Conservation (phyloP, 2,329 filamentous ascomycete species). For the Claviceps digitariae region DNA sequence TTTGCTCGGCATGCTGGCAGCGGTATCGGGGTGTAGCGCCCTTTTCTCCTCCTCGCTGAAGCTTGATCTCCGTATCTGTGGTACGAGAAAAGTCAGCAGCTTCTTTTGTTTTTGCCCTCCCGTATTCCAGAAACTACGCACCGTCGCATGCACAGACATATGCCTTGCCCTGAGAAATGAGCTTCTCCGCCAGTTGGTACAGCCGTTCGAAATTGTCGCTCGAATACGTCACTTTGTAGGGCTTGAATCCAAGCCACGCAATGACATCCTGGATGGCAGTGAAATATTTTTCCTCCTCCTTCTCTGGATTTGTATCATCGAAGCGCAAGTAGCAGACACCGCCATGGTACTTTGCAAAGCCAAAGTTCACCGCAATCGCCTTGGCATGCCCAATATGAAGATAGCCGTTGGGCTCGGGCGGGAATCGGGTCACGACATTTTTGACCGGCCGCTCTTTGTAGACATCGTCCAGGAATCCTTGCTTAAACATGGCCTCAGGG, state of each 20-base stretch:
- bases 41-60: slow-evolving; percentile 68
- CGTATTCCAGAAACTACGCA: slow-evolving; percentile 26
- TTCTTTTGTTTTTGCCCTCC: too few relatives aligned
- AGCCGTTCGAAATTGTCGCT: slow-evolving; percentile 76
- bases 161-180: slow-evolving; percentile 52
- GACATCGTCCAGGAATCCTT: slow-evolving; percentile 61
- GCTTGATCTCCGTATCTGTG: slow-evolving; percentile 62
- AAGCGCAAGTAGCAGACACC: slow-evolving; percentile 46
- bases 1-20: slow-evolving; percentile 66
- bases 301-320: slow-evolving; percentile 92
- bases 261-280: slow-evolving; percentile 81
- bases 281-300: slow-evolving; percentile 84
- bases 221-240: slow-evolving; percentile 55
- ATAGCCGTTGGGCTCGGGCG: slow-evolving; percentile 84
- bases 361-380: slow-evolving; percentile 93
- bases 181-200: slow-evolving; percentile 72
- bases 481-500: slow-evolving; percentile 62
- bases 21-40: slow-evolving; percentile 58
- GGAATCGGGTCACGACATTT: slow-evolving; percentile 58
- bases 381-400: slow-evolving; percentile 91
- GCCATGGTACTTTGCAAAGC: slow-evolving; percentile 74
- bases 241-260: slow-evolving; percentile 56
- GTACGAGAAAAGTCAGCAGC: not conserved
- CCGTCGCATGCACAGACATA: slow-evolving; percentile 81
- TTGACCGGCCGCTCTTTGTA: slow-evolving; percentile 53